Evolutionary conservation across 2,329 filamentous ascomycete species (phyloP).

Genomic region (Trichoderma pleuroti): DNA sequence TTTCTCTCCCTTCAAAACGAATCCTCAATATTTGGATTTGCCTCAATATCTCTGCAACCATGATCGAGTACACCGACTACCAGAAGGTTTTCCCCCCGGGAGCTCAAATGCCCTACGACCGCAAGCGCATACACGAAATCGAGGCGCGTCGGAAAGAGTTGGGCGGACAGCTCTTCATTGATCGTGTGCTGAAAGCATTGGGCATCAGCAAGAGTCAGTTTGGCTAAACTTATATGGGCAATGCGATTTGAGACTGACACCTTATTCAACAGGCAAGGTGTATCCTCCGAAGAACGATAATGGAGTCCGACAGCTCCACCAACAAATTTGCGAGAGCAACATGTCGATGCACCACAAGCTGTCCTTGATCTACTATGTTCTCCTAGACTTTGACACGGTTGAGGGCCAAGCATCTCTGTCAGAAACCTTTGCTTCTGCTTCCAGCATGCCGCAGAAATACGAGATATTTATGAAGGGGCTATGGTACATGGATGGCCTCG

Average conservation of each 20-base stretch:
- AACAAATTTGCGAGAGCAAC: slow-evolving; percentile 61
- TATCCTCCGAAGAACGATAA: slow-evolving; percentile 73
- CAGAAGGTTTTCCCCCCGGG: slow-evolving; percentile 64
- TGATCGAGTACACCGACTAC: slow-evolving; percentile 65
- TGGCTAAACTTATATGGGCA: background rate
- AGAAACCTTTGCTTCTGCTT: slow-evolving; percentile 55
- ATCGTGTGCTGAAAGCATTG: slow-evolving; percentile 68
- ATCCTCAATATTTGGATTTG: background rate
- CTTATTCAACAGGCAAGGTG: slow-evolving; percentile 45
- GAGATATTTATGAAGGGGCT: slow-evolving; percentile 77
- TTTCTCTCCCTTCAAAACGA: background rate
- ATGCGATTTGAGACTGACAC: background rate
- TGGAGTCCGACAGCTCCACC: slow-evolving; percentile 65
- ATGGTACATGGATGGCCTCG: slow-evolving; percentile 72
- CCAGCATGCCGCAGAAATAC: slow-evolving; percentile 71
- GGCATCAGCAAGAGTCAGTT: slow-evolving; percentile 62
- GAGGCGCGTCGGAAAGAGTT: slow-evolving; percentile 63
- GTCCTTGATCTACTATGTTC: slow-evolving; percentile 77
- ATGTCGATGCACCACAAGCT: slow-evolving; percentile 74
- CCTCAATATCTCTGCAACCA: slow-evolving; percentile 28
- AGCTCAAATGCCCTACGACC: slow-evolving; percentile 59
- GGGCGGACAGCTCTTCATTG: slow-evolving; percentile 72
- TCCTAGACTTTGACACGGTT: slow-evolving; percentile 66
- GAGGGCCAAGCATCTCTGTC: slow-evolving; percentile 50
- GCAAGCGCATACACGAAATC: slow-evolving; percentile 59